Conservation (phyloP, 2,329 filamentous ascomycete species). For the Xylaria sp. region DNA sequence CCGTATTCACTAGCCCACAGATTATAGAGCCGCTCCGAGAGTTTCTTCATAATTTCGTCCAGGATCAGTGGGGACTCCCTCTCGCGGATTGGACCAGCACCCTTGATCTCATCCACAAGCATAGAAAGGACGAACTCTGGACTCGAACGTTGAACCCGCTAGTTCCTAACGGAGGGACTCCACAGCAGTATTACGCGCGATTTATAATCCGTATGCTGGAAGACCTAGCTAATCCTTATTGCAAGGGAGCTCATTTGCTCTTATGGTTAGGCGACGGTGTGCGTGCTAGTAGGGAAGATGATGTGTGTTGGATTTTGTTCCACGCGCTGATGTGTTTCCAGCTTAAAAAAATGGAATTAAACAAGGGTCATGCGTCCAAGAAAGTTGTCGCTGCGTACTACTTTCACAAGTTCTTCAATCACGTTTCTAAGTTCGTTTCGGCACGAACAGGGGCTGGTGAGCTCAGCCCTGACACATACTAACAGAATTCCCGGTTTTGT, state of each 20-base stretch:
- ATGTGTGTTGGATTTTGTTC: slow-evolving; percentile 42
- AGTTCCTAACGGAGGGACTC: slow-evolving; percentile 3
- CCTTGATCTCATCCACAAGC: slow-evolving; percentile 26
- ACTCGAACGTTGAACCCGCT: background rate
- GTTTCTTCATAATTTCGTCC: slow-evolving; percentile 34
- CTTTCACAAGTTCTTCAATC: slow-evolving; percentile 5
- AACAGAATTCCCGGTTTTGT: background rate
- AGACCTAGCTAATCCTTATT: background rate
- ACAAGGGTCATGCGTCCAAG: slow-evolving; percentile 16
- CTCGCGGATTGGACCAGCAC: slow-evolving; percentile 32
- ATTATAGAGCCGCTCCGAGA: slow-evolving; percentile 32
- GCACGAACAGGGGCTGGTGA: background rate
- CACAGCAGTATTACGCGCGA: slow-evolving; percentile 41
- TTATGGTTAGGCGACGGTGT: slow-evolving; percentile 37
- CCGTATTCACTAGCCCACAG: slow-evolving; percentile 38
- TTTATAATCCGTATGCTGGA: slow-evolving; percentile 35
- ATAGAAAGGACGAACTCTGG: slow-evolving; percentile 22
- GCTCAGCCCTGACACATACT: background rate
- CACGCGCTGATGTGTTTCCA: slow-evolving; percentile 44
- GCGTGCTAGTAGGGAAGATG: background rate
- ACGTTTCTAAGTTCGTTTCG: background rate
- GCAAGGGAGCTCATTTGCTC: slow-evolving; percentile 16
- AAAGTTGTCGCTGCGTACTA: slow-evolving; percentile 5
- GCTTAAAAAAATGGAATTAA: slow-evolving; percentile 38
- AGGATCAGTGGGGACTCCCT: slow-evolving; percentile 32